Evolutionary conservation across 225 moss, liverwort and hornwort genomes (phyloP).

Genomic region (Climacium dendroides): DNA sequence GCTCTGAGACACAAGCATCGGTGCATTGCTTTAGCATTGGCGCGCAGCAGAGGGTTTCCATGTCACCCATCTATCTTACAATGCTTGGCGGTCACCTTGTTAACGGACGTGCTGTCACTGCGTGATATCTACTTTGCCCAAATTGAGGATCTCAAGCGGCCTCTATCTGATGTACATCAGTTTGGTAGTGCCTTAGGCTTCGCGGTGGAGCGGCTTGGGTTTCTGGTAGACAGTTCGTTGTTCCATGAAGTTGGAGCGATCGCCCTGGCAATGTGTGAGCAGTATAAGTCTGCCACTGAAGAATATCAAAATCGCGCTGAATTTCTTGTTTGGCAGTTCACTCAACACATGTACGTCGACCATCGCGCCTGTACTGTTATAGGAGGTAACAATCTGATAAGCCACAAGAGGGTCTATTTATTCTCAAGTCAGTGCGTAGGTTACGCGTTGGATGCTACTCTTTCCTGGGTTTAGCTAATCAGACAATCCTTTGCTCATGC

Average conservation of each 20-base stretch:
- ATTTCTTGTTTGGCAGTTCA: slow-evolving; percentile 43
- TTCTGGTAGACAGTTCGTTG: slow-evolving; percentile 45
- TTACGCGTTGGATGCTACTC: background rate
- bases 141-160: slow-evolving; percentile 33
- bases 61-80: slow-evolving; percentile 40
- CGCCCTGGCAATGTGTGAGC: slow-evolving; percentile 77
- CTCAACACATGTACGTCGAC: slow-evolving; percentile 39
- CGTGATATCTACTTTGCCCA: slow-evolving; percentile 48
- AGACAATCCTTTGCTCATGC: background rate
- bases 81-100: slow-evolving; percentile 50
- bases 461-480: background rate
- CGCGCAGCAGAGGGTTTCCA: slow-evolving; percentile 56
- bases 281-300: slow-evolving; percentile 36
- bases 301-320: slow-evolving; percentile 37
- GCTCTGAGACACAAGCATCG: slow-evolving; percentile 30
- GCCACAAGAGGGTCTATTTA: background rate
- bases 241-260: slow-evolving; percentile 72
- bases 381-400: slow-evolving; percentile 16
- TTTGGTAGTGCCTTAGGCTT: slow-evolving; percentile 27
- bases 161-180: slow-evolving; percentile 8
- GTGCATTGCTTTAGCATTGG: slow-evolving; percentile 68
- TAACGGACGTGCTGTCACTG: slow-evolving; percentile 56
- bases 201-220: slow-evolving; percentile 43
- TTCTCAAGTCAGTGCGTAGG: background rate
- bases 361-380: slow-evolving; percentile 47